Percentiles rank a stretch among this genome's conserved stretches.
Evolutionary conservation across 441 rosid genomes (phyloP).

Genomic region (Arabidopsis lyrata): DNA sequence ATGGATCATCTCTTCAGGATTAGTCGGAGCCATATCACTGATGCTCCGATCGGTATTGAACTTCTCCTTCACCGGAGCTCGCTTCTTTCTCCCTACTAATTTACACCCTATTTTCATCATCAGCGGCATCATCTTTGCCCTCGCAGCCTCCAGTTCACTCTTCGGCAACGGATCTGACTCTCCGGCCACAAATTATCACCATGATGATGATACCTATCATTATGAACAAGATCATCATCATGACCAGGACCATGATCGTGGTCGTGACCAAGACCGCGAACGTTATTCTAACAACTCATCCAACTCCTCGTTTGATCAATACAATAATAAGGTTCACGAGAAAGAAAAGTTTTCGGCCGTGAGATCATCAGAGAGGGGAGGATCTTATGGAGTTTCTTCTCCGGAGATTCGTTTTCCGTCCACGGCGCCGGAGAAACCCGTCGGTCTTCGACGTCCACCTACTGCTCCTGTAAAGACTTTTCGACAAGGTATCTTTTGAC

Average conservation of each 20-base stretch:
- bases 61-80: slow-evolving; percentile 36
- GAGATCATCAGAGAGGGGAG: slow-evolving; percentile 25
- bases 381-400: slow-evolving; percentile 20
- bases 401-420: slow-evolving; percentile 18
- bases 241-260: neutral
- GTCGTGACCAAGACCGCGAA: slow-evolving; percentile 15
- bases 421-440: slow-evolving; percentile 18
- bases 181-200: slow-evolving; percentile 15
- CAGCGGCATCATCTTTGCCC: slow-evolving; percentile 38
- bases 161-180: slow-evolving; percentile 25
- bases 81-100: slow-evolving; percentile 27
- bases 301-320: slow-evolving; percentile 30
- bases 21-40: slow-evolving; percentile 44
- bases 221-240: slow-evolving; percentile 23
- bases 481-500: slow-evolving; percentile 35
- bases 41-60: slow-evolving; percentile 33
- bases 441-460: slow-evolving; percentile 41
- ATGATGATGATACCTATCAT: slow-evolving; percentile 8
- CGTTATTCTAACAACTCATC: slow-evolving; percentile 19
- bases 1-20: slow-evolving; percentile 43
- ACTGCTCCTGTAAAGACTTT: slow-evolving; percentile 37
- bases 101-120: slow-evolving; percentile 33
- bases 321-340: slow-evolving; percentile 27
- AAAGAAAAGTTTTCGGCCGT: slow-evolving; percentile 31
- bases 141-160: slow-evolving; percentile 36